Conservation (phyloP, 306 rosid species). For the Medicago truncatula region DNA sequence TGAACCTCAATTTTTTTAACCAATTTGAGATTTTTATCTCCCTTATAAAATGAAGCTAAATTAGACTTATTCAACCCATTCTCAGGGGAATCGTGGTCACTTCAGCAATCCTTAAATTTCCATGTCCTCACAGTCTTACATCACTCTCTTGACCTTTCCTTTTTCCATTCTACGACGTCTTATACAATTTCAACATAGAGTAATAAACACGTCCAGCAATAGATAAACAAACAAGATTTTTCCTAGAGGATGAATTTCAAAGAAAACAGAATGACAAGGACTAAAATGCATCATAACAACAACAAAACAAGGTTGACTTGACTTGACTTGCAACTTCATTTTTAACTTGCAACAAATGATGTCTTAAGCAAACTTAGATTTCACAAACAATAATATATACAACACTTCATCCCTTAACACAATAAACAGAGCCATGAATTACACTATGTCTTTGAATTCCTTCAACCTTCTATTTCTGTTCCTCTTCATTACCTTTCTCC, state of each 20-base stretch:
- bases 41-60: too few species aligned
- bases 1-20: too few species aligned
- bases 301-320: neutral
- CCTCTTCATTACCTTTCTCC: neutral
- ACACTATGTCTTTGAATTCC: conserved; percentile 7
- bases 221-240: neutral
- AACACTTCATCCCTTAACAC: neutral
- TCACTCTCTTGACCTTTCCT: neutral
- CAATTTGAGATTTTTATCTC: too few species aligned
- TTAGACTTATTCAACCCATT: too few species aligned
- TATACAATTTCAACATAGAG: neutral
- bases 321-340: conserved; percentile 8
- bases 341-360: neutral
- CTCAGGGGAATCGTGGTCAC: too few species aligned
- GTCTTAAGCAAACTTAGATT: neutral
- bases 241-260: neutral
- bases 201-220: neutral
- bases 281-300: neutral
- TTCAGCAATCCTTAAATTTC: too few species aligned
- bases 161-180: neutral
- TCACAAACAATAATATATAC: neutral
- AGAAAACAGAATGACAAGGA: neutral
- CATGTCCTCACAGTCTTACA: neutral
- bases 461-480: neutral
- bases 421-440: neutral